Evolutionary conservation across 305 asterid genomes (phyloP).

Genomic region (Fraxinus latifolia): DNA sequence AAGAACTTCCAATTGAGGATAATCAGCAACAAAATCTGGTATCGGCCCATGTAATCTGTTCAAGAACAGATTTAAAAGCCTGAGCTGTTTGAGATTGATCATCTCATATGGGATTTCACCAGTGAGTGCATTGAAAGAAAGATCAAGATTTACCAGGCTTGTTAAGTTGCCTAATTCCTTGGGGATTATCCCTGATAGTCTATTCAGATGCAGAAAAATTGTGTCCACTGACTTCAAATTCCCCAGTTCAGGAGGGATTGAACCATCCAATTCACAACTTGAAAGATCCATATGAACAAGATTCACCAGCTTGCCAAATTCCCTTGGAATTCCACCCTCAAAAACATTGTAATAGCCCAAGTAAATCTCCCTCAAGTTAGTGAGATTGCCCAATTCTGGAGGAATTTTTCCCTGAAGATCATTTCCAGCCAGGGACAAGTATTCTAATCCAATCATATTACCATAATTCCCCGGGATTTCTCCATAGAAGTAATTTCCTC

Average conservation of each 20-base stretch:
- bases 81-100: constrained; percentile 44
- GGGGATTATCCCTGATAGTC: constrained; percentile 70
- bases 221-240: constrained; percentile 62
- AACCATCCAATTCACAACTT: constrained; percentile 67
- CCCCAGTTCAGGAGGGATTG: constrained; percentile 35
- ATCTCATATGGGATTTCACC: constrained; percentile 89
- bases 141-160: constrained; percentile 66
- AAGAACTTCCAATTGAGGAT: constrained; percentile 56
- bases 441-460: constrained; percentile 49
- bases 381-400: constrained; percentile 67
- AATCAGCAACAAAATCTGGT: constrained; percentile 74
- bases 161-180: constrained; percentile 73
- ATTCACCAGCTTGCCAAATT: constrained; percentile 26
- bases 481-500: constrained; percentile 81
- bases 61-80: constrained; percentile 72
- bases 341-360: constrained; percentile 66
- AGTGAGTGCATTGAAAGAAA: constrained; percentile 62
- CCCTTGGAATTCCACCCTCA: constrained; percentile 79
- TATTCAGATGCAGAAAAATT: constrained; percentile 61
- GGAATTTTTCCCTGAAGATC: constrained; percentile 75
- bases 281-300: constrained; percentile 73
- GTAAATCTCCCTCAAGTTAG: constrained; percentile 69
- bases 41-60: constrained; percentile 81
- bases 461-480: constrained; percentile 64
- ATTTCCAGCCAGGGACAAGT: constrained; percentile 76